A percentile compares a stretch with the other conserved stretches of the same genome.
Evolutionary conservation across 2,329 filamentous ascomycete genomes (phyloP).

Genomic region (Hypoxylon sp.): DNA sequence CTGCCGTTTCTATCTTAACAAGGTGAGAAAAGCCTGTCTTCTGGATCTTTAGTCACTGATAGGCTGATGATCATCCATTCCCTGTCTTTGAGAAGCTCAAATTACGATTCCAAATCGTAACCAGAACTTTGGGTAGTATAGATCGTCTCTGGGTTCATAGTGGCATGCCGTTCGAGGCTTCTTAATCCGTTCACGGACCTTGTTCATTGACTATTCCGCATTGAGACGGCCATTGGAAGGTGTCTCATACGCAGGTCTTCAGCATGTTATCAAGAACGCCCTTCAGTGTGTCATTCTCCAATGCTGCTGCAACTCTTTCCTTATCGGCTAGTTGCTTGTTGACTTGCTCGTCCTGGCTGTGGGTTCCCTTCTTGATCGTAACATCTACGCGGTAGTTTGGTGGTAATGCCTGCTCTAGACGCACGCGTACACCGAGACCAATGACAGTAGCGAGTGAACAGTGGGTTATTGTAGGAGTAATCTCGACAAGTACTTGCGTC

Average conservation of each 20-base stretch:
- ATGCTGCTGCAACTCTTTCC: conserved; percentile 92
- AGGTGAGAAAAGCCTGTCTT: conserved; percentile 4
- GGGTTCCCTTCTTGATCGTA: conserved; percentile 94
- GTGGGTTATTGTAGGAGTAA: conserved; percentile 97
- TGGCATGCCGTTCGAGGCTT: not conserved
- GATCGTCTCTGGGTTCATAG: conserved; percentile 6
- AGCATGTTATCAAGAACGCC: conserved; percentile 94
- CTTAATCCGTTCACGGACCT: conserved; percentile 2
- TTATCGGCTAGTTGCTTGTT: conserved; percentile 98
- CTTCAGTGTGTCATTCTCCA: conserved; percentile 93
- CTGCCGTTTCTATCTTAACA: conserved; percentile 25
- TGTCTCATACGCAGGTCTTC: conserved; percentile 77
- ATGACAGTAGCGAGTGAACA: conserved; percentile 98
- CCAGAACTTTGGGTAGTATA: conserved; percentile 3
- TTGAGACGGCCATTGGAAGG: conserved; percentile 7
- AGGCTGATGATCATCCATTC: conserved; percentile 28
- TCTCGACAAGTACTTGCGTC: conserved; percentile 85
- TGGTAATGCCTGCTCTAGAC: conserved; percentile 90
- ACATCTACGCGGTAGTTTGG: conserved; percentile 94
- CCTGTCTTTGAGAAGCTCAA: conserved; percentile 31
- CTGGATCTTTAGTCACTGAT: conserved; percentile 16
- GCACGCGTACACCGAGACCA: conserved; percentile 90
- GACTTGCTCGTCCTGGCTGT: conserved; percentile 93
- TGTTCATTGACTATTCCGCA: conserved; percentile 15
- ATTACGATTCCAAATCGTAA: conserved; percentile 24